phyloP scores from a whole-genome alignment of 345 rosid species.

The Populus euphratica region DNA sequence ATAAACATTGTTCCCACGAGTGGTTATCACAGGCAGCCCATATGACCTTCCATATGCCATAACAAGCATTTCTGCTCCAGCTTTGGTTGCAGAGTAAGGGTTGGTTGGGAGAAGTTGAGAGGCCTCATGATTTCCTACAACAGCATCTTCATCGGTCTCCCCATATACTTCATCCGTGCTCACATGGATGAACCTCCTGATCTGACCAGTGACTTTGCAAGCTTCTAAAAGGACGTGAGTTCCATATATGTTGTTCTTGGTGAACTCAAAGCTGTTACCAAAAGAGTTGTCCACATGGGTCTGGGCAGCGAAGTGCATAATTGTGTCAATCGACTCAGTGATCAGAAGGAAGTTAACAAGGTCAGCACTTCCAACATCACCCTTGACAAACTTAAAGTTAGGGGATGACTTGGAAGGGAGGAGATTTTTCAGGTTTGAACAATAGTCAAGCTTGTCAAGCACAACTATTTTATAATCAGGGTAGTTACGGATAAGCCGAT shows the following conservation, averaged over 20 bases:
- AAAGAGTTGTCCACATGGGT: slow-evolving; percentile 88
- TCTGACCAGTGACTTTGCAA: slow-evolving; percentile 88
- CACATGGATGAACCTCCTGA: slow-evolving; percentile 82
- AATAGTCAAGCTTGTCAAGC: slow-evolving; percentile 86
- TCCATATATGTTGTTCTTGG: slow-evolving; percentile 82
- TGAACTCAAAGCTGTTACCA: slow-evolving; percentile 90
- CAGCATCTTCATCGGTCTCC: slow-evolving; percentile 89
- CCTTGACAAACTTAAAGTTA: slow-evolving; percentile 80
- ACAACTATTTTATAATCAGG: slow-evolving; percentile 85
- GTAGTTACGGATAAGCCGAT: slow-evolving; percentile 62
- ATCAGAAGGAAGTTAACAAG: slow-evolving; percentile 83
- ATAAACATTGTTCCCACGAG: slow-evolving; percentile 89
- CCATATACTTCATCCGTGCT: slow-evolving; percentile 95
- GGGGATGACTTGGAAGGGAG: slow-evolving; percentile 60
- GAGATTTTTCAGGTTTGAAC: slow-evolving; percentile 78
- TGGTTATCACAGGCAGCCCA: slow-evolving; percentile 84
- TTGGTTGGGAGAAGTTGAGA: slow-evolving; percentile 95
- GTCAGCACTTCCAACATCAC: slow-evolving; percentile 83
- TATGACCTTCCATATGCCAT: slow-evolving; percentile 93
- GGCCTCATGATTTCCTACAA: slow-evolving; percentile 89
- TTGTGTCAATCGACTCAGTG: slow-evolving; percentile 80
- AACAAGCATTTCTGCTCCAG: slow-evolving; percentile 93
- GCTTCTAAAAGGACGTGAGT: slow-evolving; percentile 90
- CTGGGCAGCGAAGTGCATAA: slow-evolving; percentile 93
- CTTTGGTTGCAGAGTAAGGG: slow-evolving; percentile 89